Percentiles rank a stretch among this genome's conserved stretches.
phyloP scores from a whole-genome alignment of 108 stramenopile species.

The Pseudonitzschia delicatissima region DNA sequence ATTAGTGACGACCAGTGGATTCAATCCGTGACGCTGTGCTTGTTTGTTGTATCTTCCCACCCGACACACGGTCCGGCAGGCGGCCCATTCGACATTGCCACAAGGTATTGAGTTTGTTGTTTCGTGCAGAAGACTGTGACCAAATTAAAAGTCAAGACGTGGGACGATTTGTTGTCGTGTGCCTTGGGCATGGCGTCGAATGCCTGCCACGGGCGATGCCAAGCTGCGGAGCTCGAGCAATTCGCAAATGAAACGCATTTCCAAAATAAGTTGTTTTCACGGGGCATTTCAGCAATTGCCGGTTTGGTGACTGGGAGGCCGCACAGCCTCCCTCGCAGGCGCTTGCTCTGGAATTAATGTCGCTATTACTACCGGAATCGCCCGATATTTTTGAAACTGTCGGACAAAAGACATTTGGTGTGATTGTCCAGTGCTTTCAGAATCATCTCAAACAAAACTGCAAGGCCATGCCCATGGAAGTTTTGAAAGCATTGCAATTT shows the following conservation, averaged over 20 bases:
- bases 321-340: conserved; percentile 37
- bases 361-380: conserved; percentile 22
- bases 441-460: conserved; percentile 16
- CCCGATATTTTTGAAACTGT: conserved; percentile 23
- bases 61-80: conserved; percentile 45
- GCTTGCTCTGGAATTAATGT: conserved; percentile 38
- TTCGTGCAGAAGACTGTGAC: conserved; percentile 8
- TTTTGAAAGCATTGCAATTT: conserved; percentile 29
- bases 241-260: conserved; percentile 3
- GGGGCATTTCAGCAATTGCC: conserved; percentile 47
- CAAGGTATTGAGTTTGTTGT: neutral
- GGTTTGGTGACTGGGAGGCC: conserved; percentile 23
- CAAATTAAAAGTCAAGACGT: conserved; percentile 29
- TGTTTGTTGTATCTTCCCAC: conserved; percentile 43
- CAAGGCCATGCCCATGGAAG: conserved; percentile 18
- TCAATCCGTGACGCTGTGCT: conserved; percentile 39
- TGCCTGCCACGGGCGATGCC: neutral
- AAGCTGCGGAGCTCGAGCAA: neutral
- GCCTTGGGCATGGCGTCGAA: conserved; percentile 7
- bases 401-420: conserved; percentile 33
- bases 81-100: conserved; percentile 28
- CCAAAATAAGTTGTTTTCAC: conserved; percentile 8
- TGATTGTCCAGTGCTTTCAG: conserved; percentile 25
- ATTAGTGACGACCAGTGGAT: conserved; percentile 42
- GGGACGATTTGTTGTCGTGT: conserved; percentile 43